Percentiles rank a stretch among this genome's conserved stretches.
Evolutionary conservation across 108 stramenopile genomes (phyloP).

Genomic region (Aurantiochytrium sp.): DNA sequence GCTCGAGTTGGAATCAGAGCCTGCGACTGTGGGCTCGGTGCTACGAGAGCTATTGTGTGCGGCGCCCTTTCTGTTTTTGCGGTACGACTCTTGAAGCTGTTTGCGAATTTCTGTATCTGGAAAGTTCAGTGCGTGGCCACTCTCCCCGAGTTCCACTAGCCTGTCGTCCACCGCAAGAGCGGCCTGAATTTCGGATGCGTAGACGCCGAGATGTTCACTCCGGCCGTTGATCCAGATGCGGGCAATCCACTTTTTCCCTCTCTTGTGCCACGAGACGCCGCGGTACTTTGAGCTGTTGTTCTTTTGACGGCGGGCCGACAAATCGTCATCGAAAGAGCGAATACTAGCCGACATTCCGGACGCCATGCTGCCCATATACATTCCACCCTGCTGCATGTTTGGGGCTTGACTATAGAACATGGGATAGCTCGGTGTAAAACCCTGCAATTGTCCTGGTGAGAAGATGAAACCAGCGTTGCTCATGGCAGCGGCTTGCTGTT

Average conservation of each 20-base stretch:
- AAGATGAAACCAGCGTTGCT: no score
- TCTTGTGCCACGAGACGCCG: background rate
- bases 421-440: no score
- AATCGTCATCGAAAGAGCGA: background rate
- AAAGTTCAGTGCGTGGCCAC: slow-evolving; percentile 8
- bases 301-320: background rate
- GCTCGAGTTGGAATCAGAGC: background rate
- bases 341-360: no score
- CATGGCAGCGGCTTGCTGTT: no score
- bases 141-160: background rate
- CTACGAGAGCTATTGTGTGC: background rate
- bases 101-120: background rate
- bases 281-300: background rate
- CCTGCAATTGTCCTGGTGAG: no score
- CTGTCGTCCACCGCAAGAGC: background rate
- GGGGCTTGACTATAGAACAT: no score
- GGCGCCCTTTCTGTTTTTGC: background rate
- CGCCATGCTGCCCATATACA: no score
- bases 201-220: background rate
- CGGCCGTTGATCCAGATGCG: background rate
- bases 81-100: background rate
- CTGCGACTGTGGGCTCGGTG: background rate
- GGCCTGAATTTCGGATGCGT: background rate
- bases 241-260: background rate
- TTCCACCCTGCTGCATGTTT: no score